Base-by-base conservation (phyloP, 768 basidiomycete genomes). In the Mycena venus region DNA sequence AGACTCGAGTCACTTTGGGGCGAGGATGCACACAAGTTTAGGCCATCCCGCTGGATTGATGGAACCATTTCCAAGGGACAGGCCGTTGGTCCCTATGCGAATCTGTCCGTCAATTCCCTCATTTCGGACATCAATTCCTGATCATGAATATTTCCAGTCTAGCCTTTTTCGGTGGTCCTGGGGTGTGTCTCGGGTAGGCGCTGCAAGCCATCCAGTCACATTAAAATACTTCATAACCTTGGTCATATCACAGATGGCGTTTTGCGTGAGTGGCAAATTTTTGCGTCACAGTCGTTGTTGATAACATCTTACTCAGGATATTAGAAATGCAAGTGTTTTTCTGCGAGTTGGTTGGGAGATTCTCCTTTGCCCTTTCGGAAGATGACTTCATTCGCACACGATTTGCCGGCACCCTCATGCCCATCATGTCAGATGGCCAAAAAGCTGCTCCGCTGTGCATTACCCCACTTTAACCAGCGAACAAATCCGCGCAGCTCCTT, bases 261-360 rank as follows among this genome's bases (percentile, higher is more conserved):
- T 60, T 73, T 17, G 72, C 72, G 72, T 73, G 31, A 62, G 72
- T 51, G 14, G 9, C 38, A 44, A 3, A 21, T 19, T 32, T 7
- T 11, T 19, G n/a, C 17, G n/a, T 49, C 47, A 49, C 21, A n/a
- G 21, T 32, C 40, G 12, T 23, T 2, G 3, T 19, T 58, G 17
- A 36, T n/a, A 10, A 29, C 27, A 4, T 60, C 21, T 25, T 2
- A 25, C 23, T 6, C 10, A 72, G 71, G 17, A n/a, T 72, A 38
- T 42, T 67, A 32, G 71, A 72, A 59, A 72, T 72, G 71, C 68
- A 69, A 12, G 68, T 69, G 17, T 44, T 69, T 29, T 31, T 69
- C 25, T 55, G 58, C 40, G 72, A 73, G 32, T 31, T 73, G 47
- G 72, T 73, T 2, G 47, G 49, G 2, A 73, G 56, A 9, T 63